These are phyloP conservation scores for Mucor circinelloides DNA, from an alignment of 371 early-diverging fungal genomes.

Conservation along the genomic window DNA sequence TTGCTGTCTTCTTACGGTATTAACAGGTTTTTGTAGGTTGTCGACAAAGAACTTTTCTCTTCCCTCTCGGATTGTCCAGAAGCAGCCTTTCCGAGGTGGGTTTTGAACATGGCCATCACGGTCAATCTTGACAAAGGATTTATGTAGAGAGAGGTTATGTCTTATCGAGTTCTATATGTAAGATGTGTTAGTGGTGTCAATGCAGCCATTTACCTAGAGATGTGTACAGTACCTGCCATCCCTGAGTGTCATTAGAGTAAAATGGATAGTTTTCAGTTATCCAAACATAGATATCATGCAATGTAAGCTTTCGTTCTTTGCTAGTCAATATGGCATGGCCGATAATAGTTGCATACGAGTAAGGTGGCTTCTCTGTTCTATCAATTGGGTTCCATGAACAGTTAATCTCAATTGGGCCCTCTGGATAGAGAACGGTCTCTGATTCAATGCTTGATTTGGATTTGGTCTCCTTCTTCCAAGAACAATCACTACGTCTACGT, in stretches of 20 bases:
- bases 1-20: constrained; percentile 9
- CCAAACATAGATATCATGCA: constrained; percentile 94
- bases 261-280: constrained; percentile 81
- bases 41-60: constrained; percentile 35
- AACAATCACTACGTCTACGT: constrained; percentile 21
- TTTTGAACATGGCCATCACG: constrained; percentile 22
- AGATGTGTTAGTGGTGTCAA: neutral
- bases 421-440: constrained; percentile 12
- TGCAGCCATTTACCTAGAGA: constrained; percentile 15
- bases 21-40: constrained; percentile 23
- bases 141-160: constrained; percentile 95
- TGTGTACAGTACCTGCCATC: constrained; percentile 74
- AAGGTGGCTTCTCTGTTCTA: constrained; percentile 78
- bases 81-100: constrained; percentile 36
- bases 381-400: constrained; percentile 47
- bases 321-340: constrained; percentile 86
- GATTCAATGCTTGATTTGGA: neutral
- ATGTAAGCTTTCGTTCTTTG: constrained; percentile 75
- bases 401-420: constrained; percentile 23
- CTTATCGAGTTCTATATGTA: constrained; percentile 90
- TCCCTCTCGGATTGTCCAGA: constrained; percentile 53
- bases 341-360: constrained; percentile 93
- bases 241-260: constrained; percentile 75
- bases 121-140: constrained; percentile 37
- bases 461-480: constrained; percentile 1